Percentiles rank a stretch among this genome's conserved stretches.
Evolutionary conservation across 139 green algal genomes (phyloP).

Genomic region (Zygnema circumcarinatum): DNA sequence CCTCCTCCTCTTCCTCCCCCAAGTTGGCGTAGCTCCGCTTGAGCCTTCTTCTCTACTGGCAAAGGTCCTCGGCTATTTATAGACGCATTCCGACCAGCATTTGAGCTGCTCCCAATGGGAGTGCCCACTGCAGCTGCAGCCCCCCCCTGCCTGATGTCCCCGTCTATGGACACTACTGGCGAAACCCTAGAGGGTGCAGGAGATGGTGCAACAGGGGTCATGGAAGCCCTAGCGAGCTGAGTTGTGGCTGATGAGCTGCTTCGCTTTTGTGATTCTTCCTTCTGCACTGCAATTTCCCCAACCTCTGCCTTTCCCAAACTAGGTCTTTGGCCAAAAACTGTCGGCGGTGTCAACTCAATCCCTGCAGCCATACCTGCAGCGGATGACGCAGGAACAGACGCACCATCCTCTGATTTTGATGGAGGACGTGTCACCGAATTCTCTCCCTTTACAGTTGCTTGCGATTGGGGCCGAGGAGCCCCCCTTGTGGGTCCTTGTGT

Average conservation of each 20-base stretch:
- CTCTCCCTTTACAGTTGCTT: conserved; percentile 11
- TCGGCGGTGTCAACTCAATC: not conserved
- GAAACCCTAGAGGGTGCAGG: not conserved
- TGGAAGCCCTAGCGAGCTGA: not conserved
- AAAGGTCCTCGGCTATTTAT: not conserved
- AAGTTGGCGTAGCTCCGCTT: not conserved
- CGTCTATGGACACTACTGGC: not conserved
- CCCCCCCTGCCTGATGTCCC: conserved; percentile 1
- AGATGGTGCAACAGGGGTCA: not conserved
- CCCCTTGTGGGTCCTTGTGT: too few species aligned
- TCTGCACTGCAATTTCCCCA: not conserved
- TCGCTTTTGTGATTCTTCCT: not conserved
- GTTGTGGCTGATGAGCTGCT: not conserved
- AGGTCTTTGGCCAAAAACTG: conserved; percentile 5
- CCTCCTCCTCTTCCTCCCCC: conserved; percentile 3
- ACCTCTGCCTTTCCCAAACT: conserved; percentile 16
- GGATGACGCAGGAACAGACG: not conserved
- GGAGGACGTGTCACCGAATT: too few species aligned
- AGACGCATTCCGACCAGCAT: not conserved
- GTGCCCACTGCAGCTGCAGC: not conserved
- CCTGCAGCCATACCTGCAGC: too few species aligned
- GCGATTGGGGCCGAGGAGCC: not conserved
- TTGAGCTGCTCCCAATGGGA: not conserved
- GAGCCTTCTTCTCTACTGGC: conserved; percentile 10
- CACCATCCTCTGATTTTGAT: conserved; percentile 21